A percentile compares a stretch with the other conserved stretches of the same genome.
These are phyloP conservation scores for Cladosporium sp. DNA, from an alignment of 2,329 filamentous ascomycete genomes.

Conservation along the genomic window DNA sequence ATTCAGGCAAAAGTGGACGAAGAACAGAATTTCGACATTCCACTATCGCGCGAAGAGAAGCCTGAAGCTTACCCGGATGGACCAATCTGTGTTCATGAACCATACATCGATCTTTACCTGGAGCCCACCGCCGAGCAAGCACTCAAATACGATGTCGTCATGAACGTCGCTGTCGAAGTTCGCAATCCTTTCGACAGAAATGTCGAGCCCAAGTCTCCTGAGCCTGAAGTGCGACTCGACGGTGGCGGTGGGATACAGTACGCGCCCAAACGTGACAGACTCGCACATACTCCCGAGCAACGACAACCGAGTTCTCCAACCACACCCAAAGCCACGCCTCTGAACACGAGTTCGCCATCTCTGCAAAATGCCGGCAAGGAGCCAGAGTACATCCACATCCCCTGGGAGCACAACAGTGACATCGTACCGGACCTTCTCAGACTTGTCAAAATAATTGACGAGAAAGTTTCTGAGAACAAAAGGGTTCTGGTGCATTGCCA, in stretches of 20 bases:
- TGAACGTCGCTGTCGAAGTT: slow-evolving; percentile 82
- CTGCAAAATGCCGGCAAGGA: slow-evolving; percentile 36
- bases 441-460: slow-evolving; percentile 73
- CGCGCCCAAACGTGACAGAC: slow-evolving; percentile 18
- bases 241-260: slow-evolving; percentile 32
- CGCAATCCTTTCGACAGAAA: slow-evolving; percentile 62
- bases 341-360: slow-evolving; percentile 18
- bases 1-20: slow-evolving; percentile 43
- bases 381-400: slow-evolving; percentile 82
- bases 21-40: slow-evolving; percentile 50
- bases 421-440: slow-evolving; percentile 73
- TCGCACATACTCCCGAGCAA: slow-evolving; percentile 9
- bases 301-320: slow-evolving; percentile 38
- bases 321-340: slow-evolving; percentile 53
- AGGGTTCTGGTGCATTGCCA: slow-evolving; percentile 80
- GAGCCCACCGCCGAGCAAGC: slow-evolving; percentile 78
- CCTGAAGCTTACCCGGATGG: slow-evolving; percentile 78
- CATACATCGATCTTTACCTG: slow-evolving; percentile 72
- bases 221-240: slow-evolving; percentile 32
- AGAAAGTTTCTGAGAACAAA: slow-evolving; percentile 67
- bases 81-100: slow-evolving; percentile 75
- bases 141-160: slow-evolving; percentile 72
- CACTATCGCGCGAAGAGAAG: slow-evolving; percentile 62
- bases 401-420: slow-evolving; percentile 85
- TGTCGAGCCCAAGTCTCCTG: slow-evolving; percentile 15